Conservation (phyloP, 352 stramenopile genomes). For the Pythium aristosporum region DNA sequence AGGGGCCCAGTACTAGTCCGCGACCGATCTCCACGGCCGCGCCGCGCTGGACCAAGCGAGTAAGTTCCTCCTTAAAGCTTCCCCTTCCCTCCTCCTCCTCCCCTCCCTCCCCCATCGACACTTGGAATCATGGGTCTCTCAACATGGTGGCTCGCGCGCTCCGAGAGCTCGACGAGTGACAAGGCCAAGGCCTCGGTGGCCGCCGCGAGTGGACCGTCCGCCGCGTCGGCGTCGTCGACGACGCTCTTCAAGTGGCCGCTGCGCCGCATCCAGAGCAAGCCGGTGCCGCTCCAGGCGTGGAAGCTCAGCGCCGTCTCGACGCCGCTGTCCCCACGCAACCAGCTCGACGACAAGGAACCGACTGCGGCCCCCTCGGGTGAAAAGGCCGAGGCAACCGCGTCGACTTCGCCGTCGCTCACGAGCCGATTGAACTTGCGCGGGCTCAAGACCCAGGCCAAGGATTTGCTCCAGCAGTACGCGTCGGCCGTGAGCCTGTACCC, state of each 20-base stretch:
- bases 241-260: slow-evolving; percentile 25
- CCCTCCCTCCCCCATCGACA: not conserved
- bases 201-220: not conserved
- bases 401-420: slow-evolving; percentile 9
- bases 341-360: slow-evolving; percentile 5
- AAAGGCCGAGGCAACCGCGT: not conserved
- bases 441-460: slow-evolving; percentile 30
- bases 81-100: not conserved
- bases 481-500: slow-evolving; percentile 29
- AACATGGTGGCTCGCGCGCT: slow-evolving; percentile 29
- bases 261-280: slow-evolving; percentile 26
- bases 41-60: not conserved
- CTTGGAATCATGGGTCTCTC: slow-evolving; percentile 23
- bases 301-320: slow-evolving; percentile 21
- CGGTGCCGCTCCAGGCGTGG: slow-evolving; percentile 12
- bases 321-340: slow-evolving; percentile 7
- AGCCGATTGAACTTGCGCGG: slow-evolving; percentile 21
- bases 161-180: slow-evolving; percentile 8
- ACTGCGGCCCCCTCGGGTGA: not conserved
- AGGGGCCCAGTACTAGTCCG: not conserved
- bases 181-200: slow-evolving; percentile 14
- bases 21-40: not conserved
- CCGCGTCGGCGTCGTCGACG: not conserved
- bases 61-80: not conserved
- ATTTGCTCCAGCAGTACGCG: slow-evolving; percentile 25